These are phyloP conservation scores for Phylloboletellus chloephorus DNA, from an alignment of 1,284 basidiomycete species.

Conservation along the genomic window DNA sequence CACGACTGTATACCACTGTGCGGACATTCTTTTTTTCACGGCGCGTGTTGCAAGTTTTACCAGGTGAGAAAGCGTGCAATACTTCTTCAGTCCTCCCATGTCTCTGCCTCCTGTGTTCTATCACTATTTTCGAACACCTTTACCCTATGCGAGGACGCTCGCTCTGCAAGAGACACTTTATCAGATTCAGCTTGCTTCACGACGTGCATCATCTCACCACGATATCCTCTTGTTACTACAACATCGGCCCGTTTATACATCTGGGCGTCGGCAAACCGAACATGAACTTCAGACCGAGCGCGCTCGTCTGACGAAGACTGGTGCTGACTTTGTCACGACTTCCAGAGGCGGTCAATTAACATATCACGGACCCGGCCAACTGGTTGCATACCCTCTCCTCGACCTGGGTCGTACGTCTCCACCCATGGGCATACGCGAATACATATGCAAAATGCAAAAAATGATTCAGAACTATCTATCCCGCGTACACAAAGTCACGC, in stretches of 20 bases:
- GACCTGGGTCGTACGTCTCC: slow-evolving; percentile 64
- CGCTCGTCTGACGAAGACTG: slow-evolving; percentile 61
- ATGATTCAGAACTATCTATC: slow-evolving; percentile 55
- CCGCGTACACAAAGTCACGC: slow-evolving; percentile 50
- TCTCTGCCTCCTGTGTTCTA: slow-evolving; percentile 64
- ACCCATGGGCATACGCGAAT: slow-evolving; percentile 61
- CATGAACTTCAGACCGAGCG: slow-evolving; percentile 63
- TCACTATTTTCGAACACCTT: slow-evolving; percentile 67
- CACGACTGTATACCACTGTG: not conserved
- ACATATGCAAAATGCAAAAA: slow-evolving; percentile 60
- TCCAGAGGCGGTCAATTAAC: slow-evolving; percentile 91
- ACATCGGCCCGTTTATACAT: slow-evolving; percentile 92
- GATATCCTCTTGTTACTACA: slow-evolving; percentile 72
- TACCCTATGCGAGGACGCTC: slow-evolving; percentile 69
- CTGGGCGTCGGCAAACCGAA: slow-evolving; percentile 78
- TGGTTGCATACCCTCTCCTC: slow-evolving; percentile 92
- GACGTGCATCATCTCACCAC: slow-evolving; percentile 44
- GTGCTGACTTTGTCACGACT: slow-evolving; percentile 84
- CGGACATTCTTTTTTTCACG: slow-evolving; percentile 4
- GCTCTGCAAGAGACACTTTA: slow-evolving; percentile 69
- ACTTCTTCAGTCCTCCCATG: slow-evolving; percentile 27
- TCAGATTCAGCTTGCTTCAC: slow-evolving; percentile 51
- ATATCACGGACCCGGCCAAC: slow-evolving; percentile 96
- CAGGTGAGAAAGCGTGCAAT: not conserved
- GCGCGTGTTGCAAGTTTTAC: not conserved